Conservation (phyloP, 2,329 filamentous ascomycete species). For the Aureobasidium zeae region DNA sequence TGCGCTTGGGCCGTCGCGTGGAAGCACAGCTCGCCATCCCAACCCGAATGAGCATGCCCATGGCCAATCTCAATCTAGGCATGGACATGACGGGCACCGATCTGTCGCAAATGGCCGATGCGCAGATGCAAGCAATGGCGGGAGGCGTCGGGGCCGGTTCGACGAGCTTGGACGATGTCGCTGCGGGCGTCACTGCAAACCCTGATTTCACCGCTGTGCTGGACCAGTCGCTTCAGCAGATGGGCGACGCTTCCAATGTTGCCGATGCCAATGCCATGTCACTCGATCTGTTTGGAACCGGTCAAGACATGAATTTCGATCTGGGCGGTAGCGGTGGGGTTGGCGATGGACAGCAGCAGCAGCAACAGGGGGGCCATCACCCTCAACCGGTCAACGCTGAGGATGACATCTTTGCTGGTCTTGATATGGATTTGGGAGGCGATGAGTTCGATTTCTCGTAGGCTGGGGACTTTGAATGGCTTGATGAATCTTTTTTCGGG, state of each 20-base stretch:
- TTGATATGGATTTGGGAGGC: conserved; percentile 27
- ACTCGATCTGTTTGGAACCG: conserved; percentile 12
- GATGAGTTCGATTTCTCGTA: conserved; percentile 27
- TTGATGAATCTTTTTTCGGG: no score
- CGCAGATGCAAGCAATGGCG: not conserved
- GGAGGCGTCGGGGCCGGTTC: not conserved
- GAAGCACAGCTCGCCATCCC: conserved; percentile 46
- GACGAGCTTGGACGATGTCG: not conserved
- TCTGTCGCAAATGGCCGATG: not conserved
- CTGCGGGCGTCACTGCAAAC: not conserved
- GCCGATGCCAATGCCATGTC: conserved; percentile 20
- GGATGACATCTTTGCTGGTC: conserved; percentile 36
- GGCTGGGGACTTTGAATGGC: not conserved
- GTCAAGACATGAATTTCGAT: conserved; percentile 21
- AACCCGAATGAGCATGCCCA: conserved; percentile 40
- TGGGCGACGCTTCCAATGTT: conserved; percentile 6
- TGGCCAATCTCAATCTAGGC: conserved; percentile 25
- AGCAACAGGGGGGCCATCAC: no score
- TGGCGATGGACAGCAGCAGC: conserved; percentile 20
- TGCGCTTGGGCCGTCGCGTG: conserved; percentile 26
- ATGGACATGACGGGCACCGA: conserved; percentile 22
- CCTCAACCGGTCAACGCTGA: conserved; percentile 27
- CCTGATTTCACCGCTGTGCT: conserved; percentile 7
- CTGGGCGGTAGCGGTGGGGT: conserved; percentile 24
- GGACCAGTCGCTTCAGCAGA: conserved; percentile 10